Base-by-base conservation (phyloP, 1,284 basidiomycete species). In the Gomphus bonarii region DNA sequence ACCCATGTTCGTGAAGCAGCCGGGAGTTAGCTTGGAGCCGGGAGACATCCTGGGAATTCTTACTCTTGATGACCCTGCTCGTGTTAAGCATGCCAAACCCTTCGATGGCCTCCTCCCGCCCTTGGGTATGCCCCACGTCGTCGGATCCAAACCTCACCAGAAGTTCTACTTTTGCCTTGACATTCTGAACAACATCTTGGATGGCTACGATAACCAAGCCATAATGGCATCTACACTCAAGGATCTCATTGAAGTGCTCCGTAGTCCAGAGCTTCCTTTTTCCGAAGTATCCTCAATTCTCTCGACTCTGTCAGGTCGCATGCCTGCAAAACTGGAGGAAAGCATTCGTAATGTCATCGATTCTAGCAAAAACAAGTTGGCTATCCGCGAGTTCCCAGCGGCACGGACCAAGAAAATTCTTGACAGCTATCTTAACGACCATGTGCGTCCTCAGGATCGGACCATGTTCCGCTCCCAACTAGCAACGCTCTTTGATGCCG, bases 21-120 rank as follows among this genome's bases (percentile, higher is more conserved):
- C 95, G 54, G 97, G 97, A 64, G 90, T 95, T 65, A 93, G 92
- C 63, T 82, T 99, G 59, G 90, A 92, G 64, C 91, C 95, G n/a
- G 97, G 97, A 50, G 97, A 98, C 70, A 94, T 99, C 61, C 84
- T 99, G 60, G 97, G 97, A 74, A 95, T 99, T 68, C 80, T 99
- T 54, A 92, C 92, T 16, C 84, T 99, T 58, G 97, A 99, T 68
- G 95, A 99, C 70, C 97, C 97, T 38, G 82, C 86, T 64, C 93
- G 94, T 62, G 97, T 99, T 66, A 97, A 93, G 71, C 95, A 98
- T 66, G 97, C 97, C 60, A 97, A 95, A 74, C 95, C 95, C 1
- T 99, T 98, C 71, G 92, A 95, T 66, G 94, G 94, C 54, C 87
- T 94, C 55, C 82, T 99, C 30, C 91, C 94, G 18, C 66, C 80